Evolutionary conservation across 2,329 filamentous ascomycete genomes (phyloP).

Genomic region (Diaporthe ampelina): DNA sequence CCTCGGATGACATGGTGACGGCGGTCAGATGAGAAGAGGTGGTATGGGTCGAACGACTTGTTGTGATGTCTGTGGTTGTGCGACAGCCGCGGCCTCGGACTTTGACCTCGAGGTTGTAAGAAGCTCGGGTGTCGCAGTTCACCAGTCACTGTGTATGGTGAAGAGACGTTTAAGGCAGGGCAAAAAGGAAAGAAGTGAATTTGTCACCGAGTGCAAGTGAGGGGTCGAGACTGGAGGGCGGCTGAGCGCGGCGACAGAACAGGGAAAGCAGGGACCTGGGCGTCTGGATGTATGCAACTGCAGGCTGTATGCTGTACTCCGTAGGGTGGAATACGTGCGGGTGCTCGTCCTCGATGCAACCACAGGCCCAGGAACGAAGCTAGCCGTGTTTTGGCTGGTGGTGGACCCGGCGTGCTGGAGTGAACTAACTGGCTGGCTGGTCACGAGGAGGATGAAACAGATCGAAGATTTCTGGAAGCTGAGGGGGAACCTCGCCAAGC

Average conservation of each 20-base stretch:
- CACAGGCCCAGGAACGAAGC: slow-evolving; percentile 20
- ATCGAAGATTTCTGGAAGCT: slow-evolving; percentile 32
- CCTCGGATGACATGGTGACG: slow-evolving; percentile 19
- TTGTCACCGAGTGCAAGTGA: slow-evolving; percentile 1
- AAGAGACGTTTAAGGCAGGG: neutral
- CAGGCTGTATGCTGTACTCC: neutral
- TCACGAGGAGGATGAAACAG: slow-evolving; percentile 32
- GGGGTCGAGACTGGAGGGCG: slow-evolving; percentile 17
- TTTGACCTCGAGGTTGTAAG: too few species aligned
- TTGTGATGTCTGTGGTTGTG: neutral
- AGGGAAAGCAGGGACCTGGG: slow-evolving; percentile 6
- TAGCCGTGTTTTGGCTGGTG: slow-evolving; percentile 24
- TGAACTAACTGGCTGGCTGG: neutral
- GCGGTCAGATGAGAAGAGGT: neutral
- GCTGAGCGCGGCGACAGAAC: slow-evolving; percentile 8
- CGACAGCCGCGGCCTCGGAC: neutral
- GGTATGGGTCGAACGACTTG: neutral
- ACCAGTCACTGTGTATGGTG: neutral
- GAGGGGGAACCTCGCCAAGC: slow-evolving; percentile 8
- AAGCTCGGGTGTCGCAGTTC: neutral
- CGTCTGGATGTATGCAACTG: neutral
- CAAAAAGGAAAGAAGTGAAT: neutral
- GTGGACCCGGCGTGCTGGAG: slow-evolving; percentile 21
- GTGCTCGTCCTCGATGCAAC: slow-evolving; percentile 18
- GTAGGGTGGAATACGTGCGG: neutral